Conservation (phyloP, 2,329 filamentous ascomycete genomes). For the Calycina herbarum region DNA sequence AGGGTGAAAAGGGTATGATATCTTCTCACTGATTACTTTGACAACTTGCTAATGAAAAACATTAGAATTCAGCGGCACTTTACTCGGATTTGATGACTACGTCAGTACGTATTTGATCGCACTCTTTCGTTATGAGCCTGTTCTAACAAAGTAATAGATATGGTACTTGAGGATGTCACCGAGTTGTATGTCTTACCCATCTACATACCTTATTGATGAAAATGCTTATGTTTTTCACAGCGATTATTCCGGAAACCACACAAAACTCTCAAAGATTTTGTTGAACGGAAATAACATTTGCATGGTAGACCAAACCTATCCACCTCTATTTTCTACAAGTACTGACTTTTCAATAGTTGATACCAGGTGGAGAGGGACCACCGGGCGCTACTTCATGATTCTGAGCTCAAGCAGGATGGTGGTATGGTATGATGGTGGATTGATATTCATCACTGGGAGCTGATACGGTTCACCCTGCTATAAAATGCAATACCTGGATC, state of each 20-base stretch:
- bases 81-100: conserved; percentile 97
- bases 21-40: conserved; percentile 17
- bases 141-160: conserved; percentile 61
- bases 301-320: conserved; percentile 65
- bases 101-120: conserved; percentile 74
- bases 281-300: conserved; percentile 98
- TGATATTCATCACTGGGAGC: neutral
- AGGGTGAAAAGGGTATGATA: conserved; percentile 85
- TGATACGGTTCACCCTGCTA: neutral
- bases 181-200: conserved; percentile 69
- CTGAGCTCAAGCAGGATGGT: neutral
- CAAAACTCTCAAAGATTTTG: conserved; percentile 89
- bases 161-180: conserved; percentile 96
- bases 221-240: conserved; percentile 52
- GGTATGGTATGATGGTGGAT: neutral
- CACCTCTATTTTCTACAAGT: neutral
- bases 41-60: neutral
- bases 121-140: neutral
- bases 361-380: conserved; percentile 76
- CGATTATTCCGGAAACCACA: conserved; percentile 86
- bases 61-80: conserved; percentile 89
- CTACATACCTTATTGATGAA: too few relatives aligned
- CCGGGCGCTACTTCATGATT: conserved; percentile 31
- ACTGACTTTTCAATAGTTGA: conserved; percentile 53
- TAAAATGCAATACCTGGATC: neutral